Base-by-base conservation (phyloP, 2,329 filamentous ascomycete genomes). In the Alternaria panax region DNA sequence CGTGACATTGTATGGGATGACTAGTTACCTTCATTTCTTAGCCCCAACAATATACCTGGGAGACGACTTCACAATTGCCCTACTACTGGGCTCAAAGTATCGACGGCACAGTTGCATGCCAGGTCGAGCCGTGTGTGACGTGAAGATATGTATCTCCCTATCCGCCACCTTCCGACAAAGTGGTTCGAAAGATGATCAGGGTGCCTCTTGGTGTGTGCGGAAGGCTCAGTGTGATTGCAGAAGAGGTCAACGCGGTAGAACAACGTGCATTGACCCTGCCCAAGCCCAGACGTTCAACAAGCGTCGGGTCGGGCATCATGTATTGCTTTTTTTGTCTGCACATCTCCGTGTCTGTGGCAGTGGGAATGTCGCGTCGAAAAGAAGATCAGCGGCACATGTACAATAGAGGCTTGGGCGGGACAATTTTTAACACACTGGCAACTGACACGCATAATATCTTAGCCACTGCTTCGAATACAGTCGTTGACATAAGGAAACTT, bases 221-320 rank as follows among this genome's bases (percentile, higher is more conserved):
- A 62, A 55, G 46, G 59, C 47, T 52, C 40, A 27, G 51, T 40
- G 46, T 43, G 59, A 50, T 52, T 41, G 59, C 59, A 61, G 54
- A 59, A 47, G 22, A 36, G 59, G 59, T 54, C 41, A 18, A 42
- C n/a, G 27, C 16, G 32, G 16, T 41, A 25, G 32, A 36, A 27
- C 12, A 20, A 25, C 32, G 28, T 46, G 20, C 11, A 43, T 36
- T 12, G 25, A 24, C 27, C 22, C 34, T 47, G 46, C 22, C 40
- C 22, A 38, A 36, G 28, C 16, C 38, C 50, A 20, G 38, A 42
- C 27, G n/a, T 22, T 48, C 45, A 22, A n/a, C 50, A 52, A 41
- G 22, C 8, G n/a, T 30, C 28, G 20, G 20, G 42, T 45, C 32
- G 20, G 14, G 24, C 8, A 16, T 38, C 18, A 28, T 18, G 40